Conservation (phyloP, 106 monocot genomes). For the Acorus calamus region DNA sequence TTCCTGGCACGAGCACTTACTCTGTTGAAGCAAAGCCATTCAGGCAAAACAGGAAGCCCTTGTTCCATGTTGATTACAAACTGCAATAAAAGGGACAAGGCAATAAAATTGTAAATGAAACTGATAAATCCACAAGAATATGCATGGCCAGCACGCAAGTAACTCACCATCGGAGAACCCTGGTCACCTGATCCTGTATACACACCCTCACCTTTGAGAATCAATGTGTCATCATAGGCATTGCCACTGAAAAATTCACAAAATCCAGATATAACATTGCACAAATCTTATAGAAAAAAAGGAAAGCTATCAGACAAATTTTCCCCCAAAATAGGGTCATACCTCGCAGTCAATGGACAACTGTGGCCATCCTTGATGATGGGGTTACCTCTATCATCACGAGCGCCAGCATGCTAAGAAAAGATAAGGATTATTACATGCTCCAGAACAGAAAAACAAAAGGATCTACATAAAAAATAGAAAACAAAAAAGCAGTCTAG, state of each 20-base stretch:
- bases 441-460: too few relatives aligned
- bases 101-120: background rate
- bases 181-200: conserved; percentile 77
- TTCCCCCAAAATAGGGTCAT: background rate
- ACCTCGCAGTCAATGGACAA: conserved; percentile 93
- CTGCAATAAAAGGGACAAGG: conserved; percentile 31
- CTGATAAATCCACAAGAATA: background rate
- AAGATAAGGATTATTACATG: background rate
- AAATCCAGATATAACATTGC: too few relatives aligned
- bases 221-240: conserved; percentile 67
- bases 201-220: conserved; percentile 80
- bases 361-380: conserved; percentile 79
- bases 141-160: background rate
- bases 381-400: conserved; percentile 76
- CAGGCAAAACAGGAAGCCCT: conserved; percentile 75
- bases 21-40: conserved; percentile 85
- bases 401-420: conserved; percentile 83
- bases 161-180: conserved; percentile 69
- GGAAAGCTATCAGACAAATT: background rate
- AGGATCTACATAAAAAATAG: too few relatives aligned
- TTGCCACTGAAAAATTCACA: conserved; percentile 48
- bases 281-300: background rate
- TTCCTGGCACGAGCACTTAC: conserved; percentile 59
- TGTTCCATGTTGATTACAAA: conserved; percentile 78
- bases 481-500: conserved; percentile 1